Percentiles rank a stretch among this genome's conserved stretches.
Evolutionary conservation across 2,329 filamentous ascomycete species (phyloP).

Genomic region (Colletotrichum sp.): DNA sequence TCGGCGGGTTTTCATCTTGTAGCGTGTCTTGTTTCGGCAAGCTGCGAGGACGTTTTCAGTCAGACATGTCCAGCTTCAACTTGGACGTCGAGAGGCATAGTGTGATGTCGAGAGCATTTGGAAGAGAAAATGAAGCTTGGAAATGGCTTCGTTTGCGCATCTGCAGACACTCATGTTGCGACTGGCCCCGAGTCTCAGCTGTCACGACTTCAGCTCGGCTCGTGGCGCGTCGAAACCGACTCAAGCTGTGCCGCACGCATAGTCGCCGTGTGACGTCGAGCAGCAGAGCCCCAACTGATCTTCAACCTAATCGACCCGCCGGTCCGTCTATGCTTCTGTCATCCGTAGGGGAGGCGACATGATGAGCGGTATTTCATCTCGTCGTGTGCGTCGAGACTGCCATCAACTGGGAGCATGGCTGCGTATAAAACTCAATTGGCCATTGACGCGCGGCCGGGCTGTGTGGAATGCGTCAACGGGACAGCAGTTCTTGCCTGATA

Average conservation of each 20-base stretch:
- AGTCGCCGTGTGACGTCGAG: neutral
- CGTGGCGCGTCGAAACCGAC: neutral
- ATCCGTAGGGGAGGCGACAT: neutral
- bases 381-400: neutral
- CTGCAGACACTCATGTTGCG: neutral
- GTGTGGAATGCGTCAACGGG: neutral
- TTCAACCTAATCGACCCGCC: neutral
- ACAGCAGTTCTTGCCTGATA: neutral
- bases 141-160: neutral
- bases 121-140: neutral
- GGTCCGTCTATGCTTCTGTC: constrained; percentile 1
- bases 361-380: neutral
- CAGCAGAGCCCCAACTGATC: neutral
- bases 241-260: neutral
- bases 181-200: neutral
- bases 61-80: neutral
- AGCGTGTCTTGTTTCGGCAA: neutral
- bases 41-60: neutral
- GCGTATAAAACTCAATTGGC: constrained; percentile 12
- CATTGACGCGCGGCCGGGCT: neutral
- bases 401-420: constrained; percentile 7
- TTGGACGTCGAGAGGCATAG: neutral
- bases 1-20: neutral
- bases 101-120: neutral
- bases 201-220: neutral